phyloP scores from a whole-genome alignment of 129 eudicot genomes.

The Helichrysum umbraculigerum region DNA sequence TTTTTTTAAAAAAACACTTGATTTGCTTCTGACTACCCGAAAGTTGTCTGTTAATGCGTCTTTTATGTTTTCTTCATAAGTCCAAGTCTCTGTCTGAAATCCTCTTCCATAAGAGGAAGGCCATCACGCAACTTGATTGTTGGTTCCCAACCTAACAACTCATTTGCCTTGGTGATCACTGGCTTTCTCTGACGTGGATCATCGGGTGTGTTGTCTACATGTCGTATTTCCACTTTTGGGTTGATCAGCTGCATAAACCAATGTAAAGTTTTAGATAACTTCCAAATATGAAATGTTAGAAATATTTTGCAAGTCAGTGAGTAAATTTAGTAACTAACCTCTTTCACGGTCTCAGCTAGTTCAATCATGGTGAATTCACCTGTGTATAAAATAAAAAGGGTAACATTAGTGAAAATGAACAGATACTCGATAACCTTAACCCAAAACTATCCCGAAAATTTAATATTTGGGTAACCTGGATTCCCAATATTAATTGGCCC shows the following conservation, averaged over 20 bases:
- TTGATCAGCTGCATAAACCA: constrained; percentile 59
- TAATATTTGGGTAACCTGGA: constrained; percentile 53
- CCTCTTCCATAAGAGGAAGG: constrained; percentile 43
- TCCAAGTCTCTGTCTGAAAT: no score
- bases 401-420: neutral
- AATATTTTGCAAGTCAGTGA: neutral
- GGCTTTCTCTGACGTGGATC: constrained; percentile 94
- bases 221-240: constrained; percentile 63
- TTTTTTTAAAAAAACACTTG: neutral
- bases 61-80: constrained; percentile 12
- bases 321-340: constrained; percentile 41
- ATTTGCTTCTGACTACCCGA: neutral
- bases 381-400: constrained; percentile 15
- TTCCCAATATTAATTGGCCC: constrained; percentile 97
- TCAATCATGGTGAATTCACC: constrained; percentile 87
- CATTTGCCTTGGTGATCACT: constrained; percentile 71
- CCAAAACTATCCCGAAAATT: neutral
- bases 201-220: constrained; percentile 84
- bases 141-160: constrained; percentile 81
- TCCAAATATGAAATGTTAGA: neutral
- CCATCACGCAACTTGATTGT: constrained; percentile 72
- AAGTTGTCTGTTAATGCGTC: neutral
- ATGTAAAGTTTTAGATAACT: neutral
- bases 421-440: neutral
- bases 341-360: constrained; percentile 85